Evolutionary conservation across 2,329 filamentous ascomycete species (phyloP).

Genomic region (Biscogniauxia marginata): DNA sequence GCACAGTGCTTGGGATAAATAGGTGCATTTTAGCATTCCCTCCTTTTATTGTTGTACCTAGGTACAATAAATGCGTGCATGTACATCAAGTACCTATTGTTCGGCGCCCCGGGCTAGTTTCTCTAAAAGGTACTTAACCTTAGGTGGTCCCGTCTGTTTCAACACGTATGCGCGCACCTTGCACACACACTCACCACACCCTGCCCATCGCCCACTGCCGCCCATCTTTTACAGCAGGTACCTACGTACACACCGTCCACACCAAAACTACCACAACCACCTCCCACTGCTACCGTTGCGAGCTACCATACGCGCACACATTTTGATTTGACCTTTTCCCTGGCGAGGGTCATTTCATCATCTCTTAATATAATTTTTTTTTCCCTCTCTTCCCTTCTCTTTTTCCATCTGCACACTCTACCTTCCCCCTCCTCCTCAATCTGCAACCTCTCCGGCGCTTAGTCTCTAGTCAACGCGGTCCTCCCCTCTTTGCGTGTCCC

Average conservation of each 20-base stretch:
- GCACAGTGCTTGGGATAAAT: background rate
- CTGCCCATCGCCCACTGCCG: background rate
- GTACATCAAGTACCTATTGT: background rate
- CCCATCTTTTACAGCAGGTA: background rate
- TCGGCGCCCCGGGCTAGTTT: background rate
- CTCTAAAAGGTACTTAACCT: background rate
- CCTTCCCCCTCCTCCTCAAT: background rate
- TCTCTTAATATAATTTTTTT: conserved; percentile 12
- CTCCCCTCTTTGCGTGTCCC: conserved; percentile 3
- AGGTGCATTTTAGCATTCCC: background rate
- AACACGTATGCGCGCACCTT: background rate
- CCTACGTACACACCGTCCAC: background rate
- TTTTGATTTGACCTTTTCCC: background rate
- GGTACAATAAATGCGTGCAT: background rate
- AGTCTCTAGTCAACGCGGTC: conserved; percentile 2
- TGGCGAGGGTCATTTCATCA: conserved; percentile 14
- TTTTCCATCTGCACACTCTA: conserved; percentile 1
- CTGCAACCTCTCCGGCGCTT: background rate
- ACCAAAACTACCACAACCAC: background rate
- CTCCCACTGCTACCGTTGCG: background rate
- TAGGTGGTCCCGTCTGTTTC: background rate
- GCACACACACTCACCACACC: background rate
- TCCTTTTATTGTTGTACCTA: background rate
- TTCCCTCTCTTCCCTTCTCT: background rate
- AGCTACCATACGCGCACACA: background rate